Evolutionary conservation across 129 eudicot genomes (phyloP), one percentile per base, ranked within the genome.

Genomic region (Pulicaria dysenterica): DNA sequence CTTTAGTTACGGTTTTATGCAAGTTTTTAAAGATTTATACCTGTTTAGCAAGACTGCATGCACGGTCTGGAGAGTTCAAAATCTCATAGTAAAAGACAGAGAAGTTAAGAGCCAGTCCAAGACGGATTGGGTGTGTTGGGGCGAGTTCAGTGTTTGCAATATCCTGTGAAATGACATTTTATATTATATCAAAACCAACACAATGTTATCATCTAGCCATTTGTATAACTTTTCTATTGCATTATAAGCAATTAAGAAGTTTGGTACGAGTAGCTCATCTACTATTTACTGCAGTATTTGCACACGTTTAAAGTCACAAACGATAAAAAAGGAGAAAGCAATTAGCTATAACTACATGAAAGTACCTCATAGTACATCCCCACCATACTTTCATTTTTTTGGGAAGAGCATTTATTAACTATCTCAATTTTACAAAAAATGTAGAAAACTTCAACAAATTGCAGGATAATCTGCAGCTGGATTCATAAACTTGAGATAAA

Each of bases 11-110:
- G 19, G 17, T 31, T 66, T 12, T 45, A 66, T n/a, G 43, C 3
- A 15, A 39, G 47, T 61, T 24, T 53, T 36, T 17, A n/a, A 15
- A 45, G 40, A 51, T 31, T 10, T 53, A 53, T 76, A 86, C 91
- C 86, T 83, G 91, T 77, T 86, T 86, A 46, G 91, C 91, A 66
- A 86, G 91, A 68, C 65, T 84, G 77, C 91, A 86, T 16, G 91
- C 91, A 38, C 91, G 83, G 58, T 86, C 91, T n/a, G 91, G 91
- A 37, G 91, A 83, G 73, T 80, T 86, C 80, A 86, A 63, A 64
- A 86, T 86, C 85, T 86, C 91, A 43, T 86, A 86, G 83, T 86
- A 86, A 60, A 86, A 86, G 47, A 86, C 91, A 15, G 91, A 86
- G 84, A 86, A 86, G 87, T 86, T 86, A 48, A 86, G 91, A 73